Percentiles rank a stretch among this genome's conserved stretches.
Evolutionary conservation across 1,139 yeast species (phyloP).

Genomic region (Magnusiomyces tetraspermus): DNA sequence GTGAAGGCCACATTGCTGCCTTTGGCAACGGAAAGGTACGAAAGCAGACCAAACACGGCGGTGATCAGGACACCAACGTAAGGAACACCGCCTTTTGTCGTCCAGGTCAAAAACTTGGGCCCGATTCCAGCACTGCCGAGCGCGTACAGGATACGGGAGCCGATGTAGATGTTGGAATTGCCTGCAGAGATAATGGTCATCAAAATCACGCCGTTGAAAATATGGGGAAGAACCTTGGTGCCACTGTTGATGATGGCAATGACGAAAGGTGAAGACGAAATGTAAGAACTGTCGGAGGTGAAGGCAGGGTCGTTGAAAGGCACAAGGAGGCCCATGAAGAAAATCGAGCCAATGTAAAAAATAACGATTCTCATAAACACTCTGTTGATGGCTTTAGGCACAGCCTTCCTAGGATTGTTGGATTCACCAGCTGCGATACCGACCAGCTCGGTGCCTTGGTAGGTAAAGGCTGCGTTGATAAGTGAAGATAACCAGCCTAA

Average conservation of each 20-base stretch:
- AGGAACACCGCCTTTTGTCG: slow-evolving; percentile 42
- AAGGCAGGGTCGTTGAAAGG: slow-evolving; percentile 63
- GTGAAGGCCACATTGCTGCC: slow-evolving; percentile 47
- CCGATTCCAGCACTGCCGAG: slow-evolving; percentile 43
- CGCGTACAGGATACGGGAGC: slow-evolving; percentile 41
- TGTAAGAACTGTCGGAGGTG: slow-evolving; percentile 56
- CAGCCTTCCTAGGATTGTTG: slow-evolving; percentile 67
- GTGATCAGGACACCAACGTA: slow-evolving; percentile 38
- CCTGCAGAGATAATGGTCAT: slow-evolving; percentile 46
- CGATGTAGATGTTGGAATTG: slow-evolving; percentile 44
- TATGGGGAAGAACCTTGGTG: slow-evolving; percentile 11
- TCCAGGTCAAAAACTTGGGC: slow-evolving; percentile 38
- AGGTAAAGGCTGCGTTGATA: slow-evolving; percentile 57
- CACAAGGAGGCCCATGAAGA: slow-evolving; percentile 53
- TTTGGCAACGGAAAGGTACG: slow-evolving; percentile 48
- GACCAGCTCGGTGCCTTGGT: slow-evolving; percentile 74
- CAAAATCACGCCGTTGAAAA: slow-evolving; percentile 42
- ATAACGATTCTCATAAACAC: slow-evolving; percentile 72
- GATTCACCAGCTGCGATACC: slow-evolving; percentile 90
- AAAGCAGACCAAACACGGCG: slow-evolving; percentile 45
- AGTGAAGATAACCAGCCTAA: slow-evolving; percentile 58
- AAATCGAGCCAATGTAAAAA: slow-evolving; percentile 64
- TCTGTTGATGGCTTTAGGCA: slow-evolving; percentile 76
- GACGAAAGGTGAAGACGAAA: slow-evolving; percentile 60
- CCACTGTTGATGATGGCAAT: slow-evolving; percentile 30